phyloP scores from a whole-genome alignment of 1,284 basidiomycete species.

The Leccinum fuscescens region DNA sequence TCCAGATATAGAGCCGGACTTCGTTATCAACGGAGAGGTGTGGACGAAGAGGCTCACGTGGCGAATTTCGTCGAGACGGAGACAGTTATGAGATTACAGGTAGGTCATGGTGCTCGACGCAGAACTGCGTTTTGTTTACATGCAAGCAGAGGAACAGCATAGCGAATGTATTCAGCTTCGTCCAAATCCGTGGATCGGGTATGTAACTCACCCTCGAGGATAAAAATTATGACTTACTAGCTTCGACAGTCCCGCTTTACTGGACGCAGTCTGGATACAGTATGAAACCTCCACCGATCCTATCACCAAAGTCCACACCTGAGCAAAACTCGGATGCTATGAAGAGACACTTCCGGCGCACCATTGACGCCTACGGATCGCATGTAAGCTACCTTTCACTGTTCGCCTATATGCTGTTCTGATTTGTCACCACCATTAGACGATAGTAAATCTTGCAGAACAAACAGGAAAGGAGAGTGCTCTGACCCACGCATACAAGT shows the following conservation, averaged over 20 bases:
- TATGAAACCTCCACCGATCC: slow-evolving; percentile 84
- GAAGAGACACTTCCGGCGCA: slow-evolving; percentile 72
- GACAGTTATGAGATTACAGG: slow-evolving; percentile 79
- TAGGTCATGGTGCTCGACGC: slow-evolving; percentile 31
- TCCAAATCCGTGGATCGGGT: slow-evolving; percentile 90
- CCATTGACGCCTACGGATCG: slow-evolving; percentile 71
- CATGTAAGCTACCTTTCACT: slow-evolving; percentile 48
- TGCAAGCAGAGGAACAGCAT: slow-evolving; percentile 59
- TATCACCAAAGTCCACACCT: slow-evolving; percentile 71
- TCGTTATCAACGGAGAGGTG: slow-evolving; percentile 92
- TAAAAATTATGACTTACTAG: slow-evolving; percentile 4
- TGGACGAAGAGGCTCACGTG: slow-evolving; percentile 82
- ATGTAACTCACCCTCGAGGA: slow-evolving; percentile 26
- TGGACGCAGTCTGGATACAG: slow-evolving; percentile 86
- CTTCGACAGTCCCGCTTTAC: slow-evolving; percentile 72
- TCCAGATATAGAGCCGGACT: slow-evolving; percentile 92
- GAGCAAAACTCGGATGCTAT: slow-evolving; percentile 73
- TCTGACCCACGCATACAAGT: slow-evolving; percentile 78
- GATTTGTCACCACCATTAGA: slow-evolving; percentile 44
- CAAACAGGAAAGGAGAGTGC: slow-evolving; percentile 84
- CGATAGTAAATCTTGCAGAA: slow-evolving; percentile 87
- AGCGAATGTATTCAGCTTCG: slow-evolving; percentile 80
- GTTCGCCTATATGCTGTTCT: slow-evolving; percentile 3
- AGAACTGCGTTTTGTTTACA: neutral
- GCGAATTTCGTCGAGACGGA: slow-evolving; percentile 96